Conservation (phyloP, 2,329 filamentous ascomycete genomes). For the Emmonsia crescens region DNA sequence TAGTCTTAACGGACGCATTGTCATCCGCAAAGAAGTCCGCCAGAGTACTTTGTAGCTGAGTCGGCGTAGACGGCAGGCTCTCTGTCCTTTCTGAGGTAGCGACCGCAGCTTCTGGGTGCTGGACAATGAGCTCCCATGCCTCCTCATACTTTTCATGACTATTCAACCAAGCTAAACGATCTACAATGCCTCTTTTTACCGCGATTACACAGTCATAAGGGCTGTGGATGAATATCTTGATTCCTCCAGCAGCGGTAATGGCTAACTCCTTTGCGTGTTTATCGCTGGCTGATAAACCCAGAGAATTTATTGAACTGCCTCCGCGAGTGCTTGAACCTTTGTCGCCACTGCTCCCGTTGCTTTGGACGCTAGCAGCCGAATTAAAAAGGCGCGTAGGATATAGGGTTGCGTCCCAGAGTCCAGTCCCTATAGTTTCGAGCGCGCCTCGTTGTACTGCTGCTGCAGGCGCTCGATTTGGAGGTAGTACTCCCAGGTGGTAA, state of each 20-base stretch:
- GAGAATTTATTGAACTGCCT: constrained; percentile 43
- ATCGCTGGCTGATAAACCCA: constrained; percentile 37
- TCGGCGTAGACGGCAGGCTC: constrained; percentile 22
- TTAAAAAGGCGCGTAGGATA: constrained; percentile 81
- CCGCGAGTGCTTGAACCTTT: constrained; percentile 43
- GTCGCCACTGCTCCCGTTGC: constrained; percentile 47
- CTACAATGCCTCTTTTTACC: constrained; percentile 72
- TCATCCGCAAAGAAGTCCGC: constrained; percentile 66
- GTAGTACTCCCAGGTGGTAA: constrained; percentile 79
- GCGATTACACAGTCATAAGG: constrained; percentile 94
- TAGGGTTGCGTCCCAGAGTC: constrained; percentile 83
- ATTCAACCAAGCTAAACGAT: constrained; percentile 77
- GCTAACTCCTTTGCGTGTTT: constrained; percentile 32
- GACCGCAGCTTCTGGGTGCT: constrained; percentile 62
- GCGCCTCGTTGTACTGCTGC: constrained; percentile 58
- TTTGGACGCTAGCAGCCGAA: constrained; percentile 66
- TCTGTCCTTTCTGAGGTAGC: constrained; percentile 27
- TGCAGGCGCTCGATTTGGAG: constrained; percentile 58
- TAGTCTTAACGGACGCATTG: constrained; percentile 1
- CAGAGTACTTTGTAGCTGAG: constrained; percentile 35
- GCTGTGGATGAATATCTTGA: constrained; percentile 89
- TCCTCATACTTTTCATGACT: constrained; percentile 70
- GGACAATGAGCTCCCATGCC: constrained; percentile 80
- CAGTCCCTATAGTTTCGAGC: constrained; percentile 60
- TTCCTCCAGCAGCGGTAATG: constrained; percentile 44